Base-by-base conservation (phyloP, 2,329 filamentous ascomycete genomes). In the Beauveria sp. region DNA sequence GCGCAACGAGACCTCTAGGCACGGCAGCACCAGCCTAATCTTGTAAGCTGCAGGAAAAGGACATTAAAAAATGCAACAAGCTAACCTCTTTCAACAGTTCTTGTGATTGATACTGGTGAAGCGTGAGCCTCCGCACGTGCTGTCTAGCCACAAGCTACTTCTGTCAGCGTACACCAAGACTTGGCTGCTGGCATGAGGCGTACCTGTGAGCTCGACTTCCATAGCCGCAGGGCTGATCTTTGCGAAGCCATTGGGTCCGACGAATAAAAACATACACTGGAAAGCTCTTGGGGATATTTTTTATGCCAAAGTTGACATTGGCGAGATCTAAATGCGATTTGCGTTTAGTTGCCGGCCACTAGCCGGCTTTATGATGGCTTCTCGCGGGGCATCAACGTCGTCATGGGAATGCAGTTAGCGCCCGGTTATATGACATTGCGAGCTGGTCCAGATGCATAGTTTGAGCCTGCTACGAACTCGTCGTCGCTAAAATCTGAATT, bases 101-200 rank as follows among this genome's bases (percentile, higher is more conserved):
- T 45, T 71, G 69, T 2, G 71, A 70, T 49, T 73, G 67, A 48
- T 68, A 66, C 46, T 69, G 66, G 45, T 71, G 70, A 26, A 73
- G 61, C 46, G 65, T 72, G 12, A 73, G 63, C 18, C n/a, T 49
- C 28, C 66, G 55, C 18, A 54, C 45, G 34, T 67, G 65, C 43
- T 64, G 64, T 14, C 48, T 43, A 16, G 54, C 49, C 8, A 34
- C 46, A 22, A 52, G 49, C 61, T 62, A 26, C 34, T 26, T 8
- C 26, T 46, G 28, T 62, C 34, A 58, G 61, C 34, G 18, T 10
- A 58, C 9, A 48, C 26, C 16, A 28, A 58, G 18, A 28, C n/a
- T 18, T 28, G 22, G 38, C 40, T 16, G 18, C 8, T 9, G 16
- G 20, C 12, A 1, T 6, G 42, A 6, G 26, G 40, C 48, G 6